Evolutionary conservation across 108 stramenopile species (phyloP).

Genomic region (Skeletonema menzelii): DNA sequence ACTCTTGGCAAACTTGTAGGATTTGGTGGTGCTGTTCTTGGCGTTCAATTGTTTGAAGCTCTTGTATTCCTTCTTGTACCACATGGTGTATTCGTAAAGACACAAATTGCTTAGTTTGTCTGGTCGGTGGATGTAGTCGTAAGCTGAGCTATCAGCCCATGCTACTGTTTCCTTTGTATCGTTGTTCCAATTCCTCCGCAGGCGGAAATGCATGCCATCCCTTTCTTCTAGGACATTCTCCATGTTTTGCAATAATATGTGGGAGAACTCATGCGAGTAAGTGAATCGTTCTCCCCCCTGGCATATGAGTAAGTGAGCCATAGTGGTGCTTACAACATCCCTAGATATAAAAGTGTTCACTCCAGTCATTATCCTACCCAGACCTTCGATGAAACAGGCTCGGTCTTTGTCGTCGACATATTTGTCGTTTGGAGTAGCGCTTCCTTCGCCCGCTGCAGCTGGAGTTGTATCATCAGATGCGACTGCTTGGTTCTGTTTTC

Average conservation of each 20-base stretch:
- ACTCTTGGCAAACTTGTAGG: background rate
- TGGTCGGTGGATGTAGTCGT: background rate
- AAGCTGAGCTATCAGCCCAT: background rate
- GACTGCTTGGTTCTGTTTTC: background rate
- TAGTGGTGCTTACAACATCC: background rate
- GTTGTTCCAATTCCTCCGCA: background rate
- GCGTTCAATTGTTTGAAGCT: too few relatives aligned
- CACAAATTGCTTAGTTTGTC: background rate
- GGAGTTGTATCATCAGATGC: too few relatives aligned
- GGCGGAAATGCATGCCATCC: background rate
- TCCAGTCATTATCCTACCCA: background rate
- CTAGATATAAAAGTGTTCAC: background rate
- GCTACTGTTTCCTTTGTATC: background rate
- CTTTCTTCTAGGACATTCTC: background rate
- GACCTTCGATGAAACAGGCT: background rate
- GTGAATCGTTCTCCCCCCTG: conserved; percentile 1
- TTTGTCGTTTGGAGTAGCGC: too few relatives aligned
- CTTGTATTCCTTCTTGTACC: background rate
- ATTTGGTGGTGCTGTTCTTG: background rate
- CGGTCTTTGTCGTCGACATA: background rate
- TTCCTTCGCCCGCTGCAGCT: background rate
- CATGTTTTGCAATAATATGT: background rate
- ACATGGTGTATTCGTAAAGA: background rate
- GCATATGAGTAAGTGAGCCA: background rate
- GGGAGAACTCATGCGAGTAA: background rate